Evolutionary conservation across 805 yeast species (phyloP), one percentile per base, ranked within the genome.

Genomic region (Candida dendrica): DNA sequence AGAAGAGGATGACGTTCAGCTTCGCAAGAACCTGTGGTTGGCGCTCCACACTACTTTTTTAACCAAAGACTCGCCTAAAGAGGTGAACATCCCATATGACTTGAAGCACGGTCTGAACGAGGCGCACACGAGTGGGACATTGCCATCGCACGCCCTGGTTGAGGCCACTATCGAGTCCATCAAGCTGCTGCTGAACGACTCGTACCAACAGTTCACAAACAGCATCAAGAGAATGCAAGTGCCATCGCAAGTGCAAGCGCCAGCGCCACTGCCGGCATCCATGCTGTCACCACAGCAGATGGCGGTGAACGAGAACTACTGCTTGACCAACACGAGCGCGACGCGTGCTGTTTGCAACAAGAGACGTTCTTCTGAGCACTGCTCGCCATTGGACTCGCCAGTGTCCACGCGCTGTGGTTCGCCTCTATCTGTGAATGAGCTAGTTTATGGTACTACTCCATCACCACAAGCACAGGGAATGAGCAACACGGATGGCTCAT

Each of bases 51-150:
- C 65, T 50, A 72, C 67, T 44, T 71, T 70, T 46, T 54, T 66
- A 33, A 59, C 66, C 13, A 65, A 60, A 39, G 59, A 56, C 36
- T 68, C 70, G 41, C 59, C 68, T 35, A 71, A 67, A 34, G 61
- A 56, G 37, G 52, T 55, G 8, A 54, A 55, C 42, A 51, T 55
- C n/a, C 58, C 58, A 11, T 52, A 51, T 34, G 57, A 53, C 6
- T 36, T 51, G 13, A 55, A 47, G 26, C n/a, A 39, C 15, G 46
- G 46, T 15, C 45, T 53, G 9, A 18, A 16, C 2, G 37, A 38
- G 3, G 39, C 42, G 24, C 47, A 42, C 22, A 42, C 44, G 3
- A 26, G 27, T 1, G 49, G 44, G n/a, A 32, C 38, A 2, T 29
- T 52, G 9, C 58, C 58, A 10, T 26, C 43, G 2, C 33, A 8